Percentiles rank a stretch among this genome's conserved stretches.
These are phyloP conservation scores for Trypanosoma platydactyli DNA, from an alignment of 208 protist species.

Conservation along the genomic window DNA sequence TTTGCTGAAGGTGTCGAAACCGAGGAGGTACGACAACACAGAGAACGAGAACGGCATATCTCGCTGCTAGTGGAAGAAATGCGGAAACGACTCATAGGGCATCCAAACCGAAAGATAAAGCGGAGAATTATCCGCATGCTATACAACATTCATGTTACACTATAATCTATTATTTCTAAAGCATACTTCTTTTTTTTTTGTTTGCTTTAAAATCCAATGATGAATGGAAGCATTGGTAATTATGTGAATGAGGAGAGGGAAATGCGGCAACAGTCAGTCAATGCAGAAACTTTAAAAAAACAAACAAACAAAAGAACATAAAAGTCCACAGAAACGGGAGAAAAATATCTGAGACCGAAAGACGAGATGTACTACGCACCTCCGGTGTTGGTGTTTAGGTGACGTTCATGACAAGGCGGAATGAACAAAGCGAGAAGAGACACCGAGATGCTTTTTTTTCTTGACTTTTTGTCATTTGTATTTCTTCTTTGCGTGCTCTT, in stretches of 20 bases:
- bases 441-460: no score
- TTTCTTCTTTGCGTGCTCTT: no score
- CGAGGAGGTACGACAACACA: background rate
- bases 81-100: constrained; percentile 11
- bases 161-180: background rate
- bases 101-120: constrained; percentile 22
- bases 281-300: constrained; percentile 3
- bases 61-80: constrained; percentile 18
- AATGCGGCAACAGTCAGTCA: background rate
- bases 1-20: background rate
- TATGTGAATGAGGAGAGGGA: background rate
- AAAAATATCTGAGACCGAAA: background rate
- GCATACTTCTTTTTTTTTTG: no score
- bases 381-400: no score
- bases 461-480: no score
- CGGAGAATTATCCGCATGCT: constrained; percentile 15
- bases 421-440: no score
- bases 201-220: background rate
- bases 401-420: no score
- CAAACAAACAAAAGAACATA: background rate
- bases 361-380: no score
- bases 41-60: background rate
- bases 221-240: background rate
- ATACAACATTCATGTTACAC: background rate
- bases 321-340: background rate